These are phyloP conservation scores for Novymonas esmeraldas DNA, from an alignment of 208 protist genomes.

Conservation along the genomic window DNA sequence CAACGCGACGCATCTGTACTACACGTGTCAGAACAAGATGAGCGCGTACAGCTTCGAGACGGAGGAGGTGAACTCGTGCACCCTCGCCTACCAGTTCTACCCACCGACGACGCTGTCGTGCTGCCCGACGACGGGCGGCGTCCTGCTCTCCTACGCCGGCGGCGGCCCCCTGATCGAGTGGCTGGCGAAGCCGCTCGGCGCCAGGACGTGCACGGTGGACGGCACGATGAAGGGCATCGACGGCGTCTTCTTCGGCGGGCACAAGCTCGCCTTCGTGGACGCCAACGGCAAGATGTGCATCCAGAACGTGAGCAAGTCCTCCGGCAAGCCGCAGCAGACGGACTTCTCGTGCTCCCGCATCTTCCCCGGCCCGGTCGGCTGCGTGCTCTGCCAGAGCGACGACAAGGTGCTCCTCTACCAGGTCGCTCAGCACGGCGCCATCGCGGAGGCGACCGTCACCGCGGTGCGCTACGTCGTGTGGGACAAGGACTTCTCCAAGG, in stretches of 20 bases:
- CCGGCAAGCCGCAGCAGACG: constrained; percentile 68
- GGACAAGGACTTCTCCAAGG: constrained; percentile 88
- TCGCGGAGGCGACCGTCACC: constrained; percentile 65
- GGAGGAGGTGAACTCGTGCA: constrained; percentile 14
- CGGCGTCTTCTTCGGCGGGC: constrained; percentile 94
- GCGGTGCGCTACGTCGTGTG: constrained; percentile 95
- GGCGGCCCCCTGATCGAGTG: constrained; percentile 43
- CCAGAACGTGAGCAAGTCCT: constrained; percentile 81
- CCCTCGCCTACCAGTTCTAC: constrained; percentile 35
- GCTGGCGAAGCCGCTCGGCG: constrained; percentile 23
- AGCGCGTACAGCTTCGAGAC: constrained; percentile 56
- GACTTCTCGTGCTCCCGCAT: constrained; percentile 74
- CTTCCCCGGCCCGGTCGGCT: constrained; percentile 73
- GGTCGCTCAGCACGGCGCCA: constrained; percentile 87
- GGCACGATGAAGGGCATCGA: constrained; percentile 55
- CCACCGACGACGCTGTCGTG: constrained; percentile 63
- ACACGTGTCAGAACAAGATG: constrained; percentile 58
- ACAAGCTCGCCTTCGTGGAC: constrained; percentile 95
- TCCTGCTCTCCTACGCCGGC: constrained; percentile 52
- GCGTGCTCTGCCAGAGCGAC: constrained; percentile 79
- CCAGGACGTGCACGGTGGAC: constrained; percentile 14
- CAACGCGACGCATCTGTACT: constrained; percentile 55
- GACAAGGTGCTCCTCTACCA: constrained; percentile 95
- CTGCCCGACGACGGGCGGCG: constrained; percentile 54
- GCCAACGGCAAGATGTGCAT: constrained; percentile 85